Base-by-base conservation (phyloP, 805 yeast genomes). In the Yarrowia divulgata region DNA sequence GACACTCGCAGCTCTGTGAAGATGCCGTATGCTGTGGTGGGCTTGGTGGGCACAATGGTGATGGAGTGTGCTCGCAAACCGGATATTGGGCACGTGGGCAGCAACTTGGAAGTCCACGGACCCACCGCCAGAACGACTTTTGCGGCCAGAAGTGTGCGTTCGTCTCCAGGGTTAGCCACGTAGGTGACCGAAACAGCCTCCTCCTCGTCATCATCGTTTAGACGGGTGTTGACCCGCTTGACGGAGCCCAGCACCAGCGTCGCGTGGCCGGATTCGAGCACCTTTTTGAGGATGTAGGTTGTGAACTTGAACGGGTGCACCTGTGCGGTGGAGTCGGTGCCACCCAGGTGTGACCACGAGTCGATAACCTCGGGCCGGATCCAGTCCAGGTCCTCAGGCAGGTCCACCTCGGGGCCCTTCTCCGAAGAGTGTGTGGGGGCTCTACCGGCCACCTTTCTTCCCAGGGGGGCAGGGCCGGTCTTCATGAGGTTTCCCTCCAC, bases 221-320 rank as follows among this genome's bases (percentile, higher is more conserved):
- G 37, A 23, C 45, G 43, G 35, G 62, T 66, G 62, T 66, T 66
- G 8, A 92, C 85, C 73, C 88, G 88, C 60, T 85, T 85, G 37
- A 91, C 97, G 78, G 91, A 90, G 37, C 98, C 99, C 70, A 91
- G 82, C 13, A 94, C 83, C 50, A 95, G 80, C 73, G 90, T 95
- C n/a, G 93, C 90, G 19, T 90, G 87, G 9, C 95, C 97, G 1
- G 89, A 81, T 72, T 90, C 92, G 73, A 90, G 85, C 62, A 97
- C 96, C 75, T 91, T 89, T 72, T 87, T 86, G 71, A 94, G 80
- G 12, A 94, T 82, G 76, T 85, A 90, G 68, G 89, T 90, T n/a
- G 98, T 94, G 79, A 95, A 93, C 76, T 89, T 89, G 80, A 90
- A 92, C 1, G 99, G 98, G 77, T 94, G 98, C 7, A 95, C 97